A percentile compares a stretch with the other conserved stretches of the same genome.
Evolutionary conservation across 2,329 filamentous ascomycete genomes (phyloP).

Genomic region (Clathrospora elynae): DNA sequence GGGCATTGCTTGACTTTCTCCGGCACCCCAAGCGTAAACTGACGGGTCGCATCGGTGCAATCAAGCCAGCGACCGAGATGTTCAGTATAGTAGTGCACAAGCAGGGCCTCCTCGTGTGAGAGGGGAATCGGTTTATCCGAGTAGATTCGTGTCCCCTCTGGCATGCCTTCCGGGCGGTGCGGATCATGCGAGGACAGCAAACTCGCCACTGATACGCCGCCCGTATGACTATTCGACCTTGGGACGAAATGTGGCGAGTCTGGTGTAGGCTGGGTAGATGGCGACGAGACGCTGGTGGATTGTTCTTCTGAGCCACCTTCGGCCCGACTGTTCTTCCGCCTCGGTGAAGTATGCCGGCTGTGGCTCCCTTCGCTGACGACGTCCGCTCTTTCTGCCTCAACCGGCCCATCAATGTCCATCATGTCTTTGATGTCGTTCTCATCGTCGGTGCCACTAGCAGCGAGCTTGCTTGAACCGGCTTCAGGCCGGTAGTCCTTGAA

Average conservation of each 20-base stretch:
- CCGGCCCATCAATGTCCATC: constrained; percentile 23
- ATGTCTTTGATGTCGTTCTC: constrained; percentile 13
- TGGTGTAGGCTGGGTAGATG: constrained; percentile 21
- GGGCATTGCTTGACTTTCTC: constrained; percentile 35
- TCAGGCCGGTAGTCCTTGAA: constrained; percentile 37
- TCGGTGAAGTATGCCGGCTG: constrained; percentile 26
- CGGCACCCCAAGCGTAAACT: constrained; percentile 39
- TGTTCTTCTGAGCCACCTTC: constrained; percentile 13
- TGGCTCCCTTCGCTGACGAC: constrained; percentile 14
- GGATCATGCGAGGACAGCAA: constrained; percentile 14
- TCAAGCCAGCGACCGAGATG: constrained; percentile 42
- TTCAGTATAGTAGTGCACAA: constrained; percentile 40
- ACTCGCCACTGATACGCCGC: constrained; percentile 19
- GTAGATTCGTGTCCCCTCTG: constrained; percentile 9
- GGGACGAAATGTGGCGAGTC: constrained; percentile 15
- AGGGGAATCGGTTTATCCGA: constrained; percentile 18
- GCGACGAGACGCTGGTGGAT: constrained; percentile 19
- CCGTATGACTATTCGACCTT: constrained; percentile 5
- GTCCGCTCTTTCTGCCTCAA: constrained; percentile 1
- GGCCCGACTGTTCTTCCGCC: constrained; percentile 18
- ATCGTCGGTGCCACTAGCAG: constrained; percentile 13
- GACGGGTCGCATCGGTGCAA: constrained; percentile 38
- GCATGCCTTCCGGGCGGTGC: constrained; percentile 2
- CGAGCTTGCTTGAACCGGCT: constrained; percentile 21
- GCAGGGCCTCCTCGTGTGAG: constrained; percentile 29